These are phyloP conservation scores for Pyrus hybrid DNA, from an alignment of 331 rosid genomes.

Conservation along the genomic window DNA sequence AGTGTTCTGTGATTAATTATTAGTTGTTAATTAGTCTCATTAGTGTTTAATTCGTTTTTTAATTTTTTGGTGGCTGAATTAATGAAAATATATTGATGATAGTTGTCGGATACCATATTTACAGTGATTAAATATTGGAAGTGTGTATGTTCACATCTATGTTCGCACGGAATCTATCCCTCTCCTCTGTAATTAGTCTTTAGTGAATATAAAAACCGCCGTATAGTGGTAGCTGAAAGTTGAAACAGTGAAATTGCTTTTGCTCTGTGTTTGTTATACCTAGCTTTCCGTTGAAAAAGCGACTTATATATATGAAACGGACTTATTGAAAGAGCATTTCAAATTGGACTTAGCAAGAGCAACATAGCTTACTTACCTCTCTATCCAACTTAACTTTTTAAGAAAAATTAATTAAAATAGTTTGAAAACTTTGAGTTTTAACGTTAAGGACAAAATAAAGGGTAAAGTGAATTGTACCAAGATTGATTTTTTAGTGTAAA, in stretches of 20 bases:
- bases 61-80: not conserved
- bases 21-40: not conserved
- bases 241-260: no score
- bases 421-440: no score
- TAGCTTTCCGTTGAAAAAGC: fast-evolving
- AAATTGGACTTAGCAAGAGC: no score
- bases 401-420: no score
- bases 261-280: not conserved
- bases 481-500: no score
- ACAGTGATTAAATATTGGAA: not conserved
- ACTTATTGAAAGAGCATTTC: no score
- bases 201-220: slow-evolving; percentile 6
- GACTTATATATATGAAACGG: no score
- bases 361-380: no score
- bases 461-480: no score
- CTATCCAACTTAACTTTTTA: no score
- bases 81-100: not conserved
- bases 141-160: slow-evolving; percentile 17
- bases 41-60: not conserved
- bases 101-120: no score
- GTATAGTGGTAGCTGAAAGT: not conserved
- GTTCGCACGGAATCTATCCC: slow-evolving; percentile 19
- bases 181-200: not conserved
- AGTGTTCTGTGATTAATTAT: slow-evolving; percentile 37
- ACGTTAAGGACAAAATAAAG: no score